A percentile compares a stretch with the other conserved stretches of the same genome.
phyloP scores from a whole-genome alignment of 176 grass and related monocot species.

The Oropetium thomaeum region DNA sequence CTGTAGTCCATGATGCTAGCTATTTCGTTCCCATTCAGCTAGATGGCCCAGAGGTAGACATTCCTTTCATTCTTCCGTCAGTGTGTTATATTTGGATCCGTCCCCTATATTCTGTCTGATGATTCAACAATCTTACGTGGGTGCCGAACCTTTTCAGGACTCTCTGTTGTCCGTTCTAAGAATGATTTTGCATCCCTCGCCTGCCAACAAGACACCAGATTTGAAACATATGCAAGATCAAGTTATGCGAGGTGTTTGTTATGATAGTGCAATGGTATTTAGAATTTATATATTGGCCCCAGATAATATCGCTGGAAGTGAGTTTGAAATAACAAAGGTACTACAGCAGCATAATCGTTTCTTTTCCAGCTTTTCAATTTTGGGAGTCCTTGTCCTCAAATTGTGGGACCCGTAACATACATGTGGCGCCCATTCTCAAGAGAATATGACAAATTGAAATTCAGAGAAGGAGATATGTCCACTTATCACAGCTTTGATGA shows the following conservation, averaged over 20 bases:
- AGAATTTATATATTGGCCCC: constrained; percentile 50
- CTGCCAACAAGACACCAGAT: constrained; percentile 18
- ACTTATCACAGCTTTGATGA: constrained; percentile 17
- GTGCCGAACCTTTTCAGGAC: constrained; percentile 46
- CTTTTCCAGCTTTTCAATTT: constrained; percentile 65
- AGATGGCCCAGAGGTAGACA: constrained; percentile 61
- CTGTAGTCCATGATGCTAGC: constrained; percentile 67
- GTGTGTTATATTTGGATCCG: neutral
- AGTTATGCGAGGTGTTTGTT: constrained; percentile 62
- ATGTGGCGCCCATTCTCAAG: constrained; percentile 59
- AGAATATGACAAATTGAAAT: constrained; percentile 12
- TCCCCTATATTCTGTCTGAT: neutral
- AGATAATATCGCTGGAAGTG: neutral
- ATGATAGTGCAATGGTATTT: constrained; percentile 75
- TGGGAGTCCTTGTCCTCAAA: constrained; percentile 34
- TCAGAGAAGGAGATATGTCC: constrained; percentile 21
- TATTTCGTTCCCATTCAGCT: constrained; percentile 68
- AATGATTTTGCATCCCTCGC: constrained; percentile 54
- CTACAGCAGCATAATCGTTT: constrained; percentile 16
- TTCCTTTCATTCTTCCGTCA: neutral
- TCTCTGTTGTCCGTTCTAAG: constrained; percentile 50
- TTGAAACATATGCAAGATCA: constrained; percentile 29
- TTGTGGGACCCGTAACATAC: constrained; percentile 69
- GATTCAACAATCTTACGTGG: neutral
- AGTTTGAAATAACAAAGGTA: constrained; percentile 13